phyloP scores from a whole-genome alignment of 768 basidiomycete species.

The Mycena kentingensis region DNA sequence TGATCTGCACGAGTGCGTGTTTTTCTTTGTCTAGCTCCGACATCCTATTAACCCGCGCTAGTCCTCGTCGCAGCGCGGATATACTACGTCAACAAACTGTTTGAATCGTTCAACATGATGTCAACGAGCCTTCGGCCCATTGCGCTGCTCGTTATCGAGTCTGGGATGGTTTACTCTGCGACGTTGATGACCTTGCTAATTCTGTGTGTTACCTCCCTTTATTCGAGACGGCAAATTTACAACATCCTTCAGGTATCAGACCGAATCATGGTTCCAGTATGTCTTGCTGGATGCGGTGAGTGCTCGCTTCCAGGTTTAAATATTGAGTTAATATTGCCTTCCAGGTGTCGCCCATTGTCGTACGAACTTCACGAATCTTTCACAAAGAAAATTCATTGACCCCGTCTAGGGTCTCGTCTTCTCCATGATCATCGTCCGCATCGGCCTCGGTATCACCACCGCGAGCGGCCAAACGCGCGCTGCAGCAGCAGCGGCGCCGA shows the following conservation, averaged over 20 bases:
- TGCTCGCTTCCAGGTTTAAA: constrained; percentile 7
- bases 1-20: constrained; percentile 37
- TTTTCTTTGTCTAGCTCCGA: neutral
- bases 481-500: no score
- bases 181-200: constrained; percentile 36
- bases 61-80: constrained; percentile 37
- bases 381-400: neutral
- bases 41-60: constrained; percentile 9
- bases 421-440: constrained; percentile 43
- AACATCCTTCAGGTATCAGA: constrained; percentile 12
- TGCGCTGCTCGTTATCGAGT: constrained; percentile 39
- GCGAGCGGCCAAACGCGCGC: no score
- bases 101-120: constrained; percentile 21
- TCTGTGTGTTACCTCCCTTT: constrained; percentile 23
- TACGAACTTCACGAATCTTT: constrained; percentile 13
- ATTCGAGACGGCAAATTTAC: neutral
- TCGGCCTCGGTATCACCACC: constrained; percentile 37
- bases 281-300: constrained; percentile 38
- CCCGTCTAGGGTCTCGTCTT: constrained; percentile 36
- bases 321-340: neutral
- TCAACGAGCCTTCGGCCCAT: constrained; percentile 32
- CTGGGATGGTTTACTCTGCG: constrained; percentile 39
- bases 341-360: constrained; percentile 28
- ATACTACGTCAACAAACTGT: constrained; percentile 34
- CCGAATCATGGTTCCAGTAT: constrained; percentile 39